phyloP scores from a whole-genome alignment of 2,329 filamentous ascomycete species.

The Penicillium sp. region DNA sequence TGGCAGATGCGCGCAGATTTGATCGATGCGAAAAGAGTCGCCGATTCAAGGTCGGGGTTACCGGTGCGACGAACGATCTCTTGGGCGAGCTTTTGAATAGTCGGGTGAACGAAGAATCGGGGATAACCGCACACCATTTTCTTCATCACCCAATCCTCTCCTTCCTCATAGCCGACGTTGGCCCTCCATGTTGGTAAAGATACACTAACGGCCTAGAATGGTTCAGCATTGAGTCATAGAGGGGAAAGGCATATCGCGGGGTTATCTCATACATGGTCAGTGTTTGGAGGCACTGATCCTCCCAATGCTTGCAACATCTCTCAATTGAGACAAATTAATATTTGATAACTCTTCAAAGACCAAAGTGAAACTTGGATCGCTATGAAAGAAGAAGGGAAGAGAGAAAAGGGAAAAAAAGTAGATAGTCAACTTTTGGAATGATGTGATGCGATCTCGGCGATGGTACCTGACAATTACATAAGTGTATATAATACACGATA shows the following conservation, averaged over 20 bases:
- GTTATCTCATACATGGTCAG: constrained; percentile 66
- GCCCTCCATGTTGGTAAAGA: constrained; percentile 90
- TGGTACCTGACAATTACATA: constrained; percentile 12
- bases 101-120: constrained; percentile 88
- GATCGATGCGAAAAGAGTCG: constrained; percentile 80
- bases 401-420: neutral
- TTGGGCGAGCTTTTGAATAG: constrained; percentile 71
- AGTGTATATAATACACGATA: constrained; percentile 11
- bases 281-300: constrained; percentile 74
- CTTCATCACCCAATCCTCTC: constrained; percentile 78
- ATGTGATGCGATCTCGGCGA: constrained; percentile 26
- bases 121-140: constrained; percentile 92
- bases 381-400: constrained; percentile 4
- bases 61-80: constrained; percentile 65
- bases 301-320: constrained; percentile 54
- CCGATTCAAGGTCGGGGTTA: constrained; percentile 57
- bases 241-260: constrained; percentile 22
- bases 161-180: constrained; percentile 93
- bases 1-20: constrained; percentile 71
- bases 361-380: neutral
- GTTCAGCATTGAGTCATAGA: constrained; percentile 20
- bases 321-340: constrained; percentile 4
- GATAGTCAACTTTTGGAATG: neutral
- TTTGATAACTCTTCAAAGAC: neutral
- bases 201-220: constrained; percentile 83